A percentile compares a stretch with the other conserved stretches of the same genome.
These are phyloP conservation scores for Ciborinia camelliae DNA, from an alignment of 2,329 filamentous ascomycete species.

Conservation along the genomic window DNA sequence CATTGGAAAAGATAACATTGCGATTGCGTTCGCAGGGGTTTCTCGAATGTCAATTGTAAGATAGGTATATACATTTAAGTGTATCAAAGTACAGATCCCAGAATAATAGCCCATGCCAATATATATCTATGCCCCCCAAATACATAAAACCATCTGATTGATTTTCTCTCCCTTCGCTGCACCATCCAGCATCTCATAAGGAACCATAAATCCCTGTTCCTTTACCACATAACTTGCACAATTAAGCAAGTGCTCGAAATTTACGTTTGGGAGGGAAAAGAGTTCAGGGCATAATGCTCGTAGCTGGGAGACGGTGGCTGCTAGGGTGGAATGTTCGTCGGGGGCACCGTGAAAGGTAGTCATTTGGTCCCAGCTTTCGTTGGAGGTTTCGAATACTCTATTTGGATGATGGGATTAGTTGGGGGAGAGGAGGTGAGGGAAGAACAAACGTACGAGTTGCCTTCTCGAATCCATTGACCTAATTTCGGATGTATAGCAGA, in stretches of 20 bases:
- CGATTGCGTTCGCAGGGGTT: not conserved
- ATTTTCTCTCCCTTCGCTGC: not conserved
- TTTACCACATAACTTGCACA: constrained; percentile 27
- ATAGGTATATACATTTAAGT: not conserved
- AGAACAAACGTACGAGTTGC: not conserved
- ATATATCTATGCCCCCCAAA: not conserved
- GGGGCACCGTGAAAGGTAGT: not conserved
- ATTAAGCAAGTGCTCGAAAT: constrained; percentile 16
- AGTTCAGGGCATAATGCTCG: not conserved
- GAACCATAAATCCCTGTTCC: constrained; percentile 24
- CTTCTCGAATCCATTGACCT: not conserved
- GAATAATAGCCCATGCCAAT: too few relatives aligned
- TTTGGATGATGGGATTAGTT: not conserved
- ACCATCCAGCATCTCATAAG: constrained; percentile 19
- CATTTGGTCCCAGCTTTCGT: not conserved
- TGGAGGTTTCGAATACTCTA: not conserved
- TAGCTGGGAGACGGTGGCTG: not conserved
- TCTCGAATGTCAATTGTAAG: not conserved
- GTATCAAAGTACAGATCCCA: not conserved
- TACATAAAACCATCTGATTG: constrained; percentile 17
- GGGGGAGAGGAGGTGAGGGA: not conserved
- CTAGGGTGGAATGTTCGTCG: constrained; percentile 5
- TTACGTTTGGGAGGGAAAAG: not conserved
- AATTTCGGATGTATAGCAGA: not conserved
- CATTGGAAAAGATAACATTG: not conserved